Percentiles rank a stretch among this genome's conserved stretches.
Conservation (phyloP, 176 grass and related monocot species). For the Oryza rufipogon region DNA sequence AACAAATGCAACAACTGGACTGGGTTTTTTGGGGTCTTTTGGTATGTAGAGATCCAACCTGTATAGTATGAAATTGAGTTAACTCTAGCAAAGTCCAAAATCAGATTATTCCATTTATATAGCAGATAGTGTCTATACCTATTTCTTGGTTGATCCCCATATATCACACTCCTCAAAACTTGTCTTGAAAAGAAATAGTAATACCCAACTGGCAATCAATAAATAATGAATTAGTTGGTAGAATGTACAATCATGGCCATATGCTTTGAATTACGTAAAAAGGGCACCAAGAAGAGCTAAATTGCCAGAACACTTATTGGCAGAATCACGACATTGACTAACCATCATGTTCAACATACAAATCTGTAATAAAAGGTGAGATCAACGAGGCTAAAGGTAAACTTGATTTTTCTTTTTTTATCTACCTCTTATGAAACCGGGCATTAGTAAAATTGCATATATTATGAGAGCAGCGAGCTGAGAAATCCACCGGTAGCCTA, state of each 20-base stretch:
- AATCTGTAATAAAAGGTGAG: constrained; percentile 12
- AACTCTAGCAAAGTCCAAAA: neutral
- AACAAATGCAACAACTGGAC: constrained; percentile 91
- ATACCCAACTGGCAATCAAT: constrained; percentile 71
- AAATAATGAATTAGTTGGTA: neutral
- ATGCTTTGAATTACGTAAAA: neutral
- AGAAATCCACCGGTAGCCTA: constrained; percentile 86
- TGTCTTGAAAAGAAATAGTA: constrained; percentile 97
- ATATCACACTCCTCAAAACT: constrained; percentile 83
- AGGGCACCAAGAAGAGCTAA: neutral
- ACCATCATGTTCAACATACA: neutral
- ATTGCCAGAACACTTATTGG: too few species aligned
- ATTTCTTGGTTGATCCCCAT: constrained; percentile 90
- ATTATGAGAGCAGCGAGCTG: constrained; percentile 64
- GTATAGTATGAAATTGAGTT: constrained; percentile 24
- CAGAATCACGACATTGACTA: neutral
- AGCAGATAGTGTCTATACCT: constrained; percentile 35
- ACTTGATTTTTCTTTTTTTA: neutral
- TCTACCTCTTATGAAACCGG: constrained; percentile 89
- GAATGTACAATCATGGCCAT: neutral
- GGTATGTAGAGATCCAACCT: constrained; percentile 96
- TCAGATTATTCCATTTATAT: constrained; percentile 8
- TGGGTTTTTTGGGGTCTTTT: constrained; percentile 37
- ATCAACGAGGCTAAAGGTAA: neutral
- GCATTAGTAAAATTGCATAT: constrained; percentile 91